A percentile compares a stretch with the other conserved stretches of the same genome.
Evolutionary conservation across 73 alveolate species (phyloP).

Genomic region (Effrenium voratum): DNA sequence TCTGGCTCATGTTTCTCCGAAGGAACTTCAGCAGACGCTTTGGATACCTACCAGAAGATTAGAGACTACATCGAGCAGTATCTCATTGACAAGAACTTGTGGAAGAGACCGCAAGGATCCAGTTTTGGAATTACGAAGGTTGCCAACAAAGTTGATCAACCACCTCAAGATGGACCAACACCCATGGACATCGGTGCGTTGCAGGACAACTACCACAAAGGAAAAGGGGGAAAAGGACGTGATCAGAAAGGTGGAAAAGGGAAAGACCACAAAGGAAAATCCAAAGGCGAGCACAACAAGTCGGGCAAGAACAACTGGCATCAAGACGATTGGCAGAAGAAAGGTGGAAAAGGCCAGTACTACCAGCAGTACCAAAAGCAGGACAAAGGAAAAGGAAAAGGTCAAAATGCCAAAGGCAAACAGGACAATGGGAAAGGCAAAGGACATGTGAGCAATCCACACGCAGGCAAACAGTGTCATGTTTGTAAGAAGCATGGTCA

Average conservation of each 20-base stretch:
- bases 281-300: neutral
- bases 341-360: neutral
- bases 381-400: neutral
- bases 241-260: neutral
- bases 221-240: neutral
- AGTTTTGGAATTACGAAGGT: neutral
- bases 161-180: neutral
- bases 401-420: neutral
- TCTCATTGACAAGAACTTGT: neutral
- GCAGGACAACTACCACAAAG: neutral
- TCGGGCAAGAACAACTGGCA: neutral
- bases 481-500: conserved; percentile 17
- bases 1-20: conserved; percentile 59
- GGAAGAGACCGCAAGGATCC: conserved; percentile 43
- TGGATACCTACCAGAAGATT: conserved; percentile 14
- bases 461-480: conserved; percentile 52
- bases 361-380: neutral
- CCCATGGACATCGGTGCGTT: conserved; percentile 47
- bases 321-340: neutral
- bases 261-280: neutral
- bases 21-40: conserved; percentile 34
- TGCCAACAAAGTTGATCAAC: neutral
- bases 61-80: conserved; percentile 2
- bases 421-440: neutral
- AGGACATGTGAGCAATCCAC: conserved; percentile 15